These are phyloP conservation scores for Mrakia blollopis DNA, from an alignment of 768 basidiomycete species.

Conservation along the genomic window DNA sequence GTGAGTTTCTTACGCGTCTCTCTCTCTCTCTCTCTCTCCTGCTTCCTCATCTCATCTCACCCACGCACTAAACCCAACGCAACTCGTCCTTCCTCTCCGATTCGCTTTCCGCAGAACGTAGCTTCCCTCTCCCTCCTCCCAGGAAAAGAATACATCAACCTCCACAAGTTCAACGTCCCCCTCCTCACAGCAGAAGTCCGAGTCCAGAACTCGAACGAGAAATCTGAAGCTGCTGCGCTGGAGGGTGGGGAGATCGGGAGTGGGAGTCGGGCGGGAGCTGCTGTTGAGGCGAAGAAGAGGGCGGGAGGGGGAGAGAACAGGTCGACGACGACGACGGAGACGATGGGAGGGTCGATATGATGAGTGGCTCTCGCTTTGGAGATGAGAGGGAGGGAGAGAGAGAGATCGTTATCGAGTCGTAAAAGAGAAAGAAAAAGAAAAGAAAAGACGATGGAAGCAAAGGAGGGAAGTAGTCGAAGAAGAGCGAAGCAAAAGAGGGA, in stretches of 20 bases:
- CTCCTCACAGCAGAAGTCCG: neutral
- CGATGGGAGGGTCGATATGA: too few relatives aligned
- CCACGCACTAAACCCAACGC: neutral
- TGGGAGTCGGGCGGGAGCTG: neutral
- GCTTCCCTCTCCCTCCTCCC: constrained; percentile 18
- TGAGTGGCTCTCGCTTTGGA: too few relatives aligned
- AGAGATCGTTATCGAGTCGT: neutral
- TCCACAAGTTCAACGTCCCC: constrained; percentile 26
- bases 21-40: neutral
- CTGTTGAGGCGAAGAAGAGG: neutral
- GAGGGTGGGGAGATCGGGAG: neutral
- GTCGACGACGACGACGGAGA: neutral
- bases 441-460: neutral
- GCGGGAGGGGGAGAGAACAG: neutral
- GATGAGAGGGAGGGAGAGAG: neutral
- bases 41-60: neutral
- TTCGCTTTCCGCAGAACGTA: constrained; percentile 1
- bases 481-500: too few relatives aligned
- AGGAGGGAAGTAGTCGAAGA: too few relatives aligned
- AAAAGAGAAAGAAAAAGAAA: neutral
- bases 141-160: neutral
- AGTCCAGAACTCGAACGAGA: neutral
- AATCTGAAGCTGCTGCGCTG: neutral
- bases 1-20: neutral
- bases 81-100: too few relatives aligned